Conservation (phyloP, 2,329 filamentous ascomycete species). For the Nothomitra cinnamomea region DNA sequence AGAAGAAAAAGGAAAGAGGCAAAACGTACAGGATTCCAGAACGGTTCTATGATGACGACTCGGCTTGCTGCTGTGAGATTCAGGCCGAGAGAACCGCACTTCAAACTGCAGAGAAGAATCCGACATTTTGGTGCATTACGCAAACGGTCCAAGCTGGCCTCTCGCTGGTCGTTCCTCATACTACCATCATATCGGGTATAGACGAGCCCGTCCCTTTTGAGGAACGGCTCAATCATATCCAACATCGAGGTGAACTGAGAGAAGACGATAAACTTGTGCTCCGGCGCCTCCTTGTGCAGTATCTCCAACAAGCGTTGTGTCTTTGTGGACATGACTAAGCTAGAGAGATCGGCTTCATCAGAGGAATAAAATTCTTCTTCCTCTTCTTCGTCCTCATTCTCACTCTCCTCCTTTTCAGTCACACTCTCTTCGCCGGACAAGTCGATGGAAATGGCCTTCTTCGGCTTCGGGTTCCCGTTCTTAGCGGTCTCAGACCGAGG, state of each 20-base stretch:
- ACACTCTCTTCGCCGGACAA: conserved; percentile 28
- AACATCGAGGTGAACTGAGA: conserved; percentile 98
- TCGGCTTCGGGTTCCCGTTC: background rate
- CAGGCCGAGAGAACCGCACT: conserved; percentile 81
- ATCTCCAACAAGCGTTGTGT: conserved; percentile 74
- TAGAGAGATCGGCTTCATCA: conserved; percentile 13
- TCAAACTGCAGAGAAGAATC: conserved; percentile 80
- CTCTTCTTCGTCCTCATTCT: conserved; percentile 12
- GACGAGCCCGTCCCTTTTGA: conserved; percentile 53
- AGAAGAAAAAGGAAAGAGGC: background rate
- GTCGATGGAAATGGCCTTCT: conserved; percentile 14
- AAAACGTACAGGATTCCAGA: conserved; percentile 76
- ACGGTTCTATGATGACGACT: conserved; percentile 90
- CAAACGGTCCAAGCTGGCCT: conserved; percentile 65
- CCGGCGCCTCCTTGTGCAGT: conserved; percentile 55
- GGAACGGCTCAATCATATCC: conserved; percentile 84
- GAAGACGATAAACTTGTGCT: conserved; percentile 97
- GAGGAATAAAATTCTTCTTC: conserved; percentile 18
- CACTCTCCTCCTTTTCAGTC: conserved; percentile 11
- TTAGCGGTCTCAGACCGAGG: conserved; percentile 14
- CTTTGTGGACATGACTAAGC: conserved; percentile 59
- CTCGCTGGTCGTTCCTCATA: conserved; percentile 86
- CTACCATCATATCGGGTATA: conserved; percentile 86
- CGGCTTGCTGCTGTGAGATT: conserved; percentile 88
- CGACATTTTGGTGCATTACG: conserved; percentile 59